These are phyloP conservation scores for Tuber aestivum DNA, from an alignment of 495 filamentous ascomycete genomes.

Conservation along the genomic window DNA sequence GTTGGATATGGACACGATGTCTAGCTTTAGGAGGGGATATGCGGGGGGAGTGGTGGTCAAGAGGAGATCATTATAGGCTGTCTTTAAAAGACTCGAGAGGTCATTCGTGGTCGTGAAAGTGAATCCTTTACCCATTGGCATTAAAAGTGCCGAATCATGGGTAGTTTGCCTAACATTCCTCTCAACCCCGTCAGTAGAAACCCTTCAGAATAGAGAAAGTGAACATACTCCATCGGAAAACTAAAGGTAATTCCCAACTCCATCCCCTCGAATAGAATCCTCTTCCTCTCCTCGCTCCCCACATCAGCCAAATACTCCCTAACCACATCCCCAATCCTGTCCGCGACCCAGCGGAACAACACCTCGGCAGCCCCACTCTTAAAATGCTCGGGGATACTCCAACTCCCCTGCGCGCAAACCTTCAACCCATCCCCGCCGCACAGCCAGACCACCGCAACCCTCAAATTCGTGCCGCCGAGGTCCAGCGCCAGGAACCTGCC, in stretches of 20 bases:
- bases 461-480: slow-evolving; percentile 70
- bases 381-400: slow-evolving; percentile 73
- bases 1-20: slow-evolving; percentile 72
- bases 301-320: slow-evolving; percentile 48
- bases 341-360: slow-evolving; percentile 73
- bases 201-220: neutral
- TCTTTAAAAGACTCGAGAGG: slow-evolving; percentile 60
- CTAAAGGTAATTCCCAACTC: slow-evolving; percentile 79
- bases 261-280: slow-evolving; percentile 52
- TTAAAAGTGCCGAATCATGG: slow-evolving; percentile 67
- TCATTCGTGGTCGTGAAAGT: slow-evolving; percentile 67
- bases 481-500: slow-evolving; percentile 57
- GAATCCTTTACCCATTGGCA: slow-evolving; percentile 87
- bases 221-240: slow-evolving; percentile 71
- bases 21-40: slow-evolving; percentile 55
- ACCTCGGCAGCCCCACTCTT: slow-evolving; percentile 70
- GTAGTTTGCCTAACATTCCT: slow-evolving; percentile 58
- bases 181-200: slow-evolving; percentile 18
- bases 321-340: slow-evolving; percentile 68
- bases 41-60: slow-evolving; percentile 34
- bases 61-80: slow-evolving; percentile 58
- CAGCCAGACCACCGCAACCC: slow-evolving; percentile 72
- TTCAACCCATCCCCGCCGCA: slow-evolving; percentile 46
- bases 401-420: slow-evolving; percentile 42
- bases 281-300: slow-evolving; percentile 44